A percentile compares a stretch with the other conserved stretches of the same genome.
Conservation (phyloP, 768 basidiomycete genomes). For the Strobilomyces dryophilus region DNA sequence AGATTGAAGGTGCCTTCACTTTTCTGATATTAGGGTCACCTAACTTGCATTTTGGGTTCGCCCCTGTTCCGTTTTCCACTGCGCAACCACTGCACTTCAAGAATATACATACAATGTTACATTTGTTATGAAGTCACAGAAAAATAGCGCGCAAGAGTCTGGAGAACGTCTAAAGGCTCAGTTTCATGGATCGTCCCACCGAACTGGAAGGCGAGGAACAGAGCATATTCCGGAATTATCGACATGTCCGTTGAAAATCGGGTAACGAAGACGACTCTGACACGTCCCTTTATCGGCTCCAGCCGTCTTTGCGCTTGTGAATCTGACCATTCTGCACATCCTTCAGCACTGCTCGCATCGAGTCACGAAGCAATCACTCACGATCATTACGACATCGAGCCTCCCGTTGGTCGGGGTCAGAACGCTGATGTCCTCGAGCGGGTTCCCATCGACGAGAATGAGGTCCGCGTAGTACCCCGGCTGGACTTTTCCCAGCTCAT, state of each 20-base stretch:
- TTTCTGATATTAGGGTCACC: no score
- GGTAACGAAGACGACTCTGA: not conserved
- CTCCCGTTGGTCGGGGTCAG: slow-evolving; percentile 29
- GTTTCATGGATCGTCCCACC: no score
- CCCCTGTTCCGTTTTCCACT: no score
- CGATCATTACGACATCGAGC: slow-evolving; percentile 34
- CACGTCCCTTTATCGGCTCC: not conserved
- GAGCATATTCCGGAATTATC: not conserved
- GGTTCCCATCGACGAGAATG: slow-evolving; percentile 34
- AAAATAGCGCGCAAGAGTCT: no score
- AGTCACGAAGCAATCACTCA: slow-evolving; percentile 9
- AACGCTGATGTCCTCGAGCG: slow-evolving; percentile 32
- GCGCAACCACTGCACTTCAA: no score
- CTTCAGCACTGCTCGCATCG: slow-evolving; percentile 1
- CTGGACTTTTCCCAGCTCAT: slow-evolving; percentile 35
- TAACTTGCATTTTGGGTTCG: no score
- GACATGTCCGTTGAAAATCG: not conserved
- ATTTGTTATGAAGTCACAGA: no score
- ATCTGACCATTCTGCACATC: slow-evolving; percentile 23
- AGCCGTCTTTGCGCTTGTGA: slow-evolving; percentile 12
- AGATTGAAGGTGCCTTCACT: no score
- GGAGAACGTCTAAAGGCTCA: no score
- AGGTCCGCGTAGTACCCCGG: slow-evolving; percentile 37
- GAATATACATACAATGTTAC: no score
- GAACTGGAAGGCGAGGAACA: not conserved